Conservation (phyloP, 2,329 filamentous ascomycete species). For the Tolypocladium capitatum region DNA sequence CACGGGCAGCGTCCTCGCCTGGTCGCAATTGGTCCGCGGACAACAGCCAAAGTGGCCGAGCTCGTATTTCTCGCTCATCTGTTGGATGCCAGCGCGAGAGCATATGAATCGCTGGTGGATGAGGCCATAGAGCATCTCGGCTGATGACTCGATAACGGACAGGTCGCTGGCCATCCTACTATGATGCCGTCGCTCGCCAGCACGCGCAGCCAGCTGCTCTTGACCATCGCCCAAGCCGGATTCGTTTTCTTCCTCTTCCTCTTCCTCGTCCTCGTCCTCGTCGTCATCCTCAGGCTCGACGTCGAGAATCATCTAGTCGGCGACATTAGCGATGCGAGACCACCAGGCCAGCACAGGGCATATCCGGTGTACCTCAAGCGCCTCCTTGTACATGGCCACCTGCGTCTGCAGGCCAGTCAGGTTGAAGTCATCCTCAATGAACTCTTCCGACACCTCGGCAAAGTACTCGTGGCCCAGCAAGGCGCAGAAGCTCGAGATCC, state of each 20-base stretch:
- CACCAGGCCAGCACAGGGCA: neutral
- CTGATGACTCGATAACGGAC: conserved; percentile 90
- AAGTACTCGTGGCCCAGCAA: conserved; percentile 97
- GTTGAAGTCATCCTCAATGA: conserved; percentile 99
- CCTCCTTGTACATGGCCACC: conserved; percentile 98
- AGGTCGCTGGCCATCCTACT: conserved; percentile 83
- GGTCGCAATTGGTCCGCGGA: conserved; percentile 86
- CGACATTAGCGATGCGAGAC: neutral
- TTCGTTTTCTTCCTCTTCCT: conserved; percentile 60
- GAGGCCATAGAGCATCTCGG: conserved; percentile 94
- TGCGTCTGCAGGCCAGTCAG: conserved; percentile 88
- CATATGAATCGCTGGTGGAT: conserved; percentile 99
- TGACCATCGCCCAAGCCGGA: conserved; percentile 46
- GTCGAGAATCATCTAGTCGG: conserved; percentile 76
- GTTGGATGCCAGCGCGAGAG: conserved; percentile 87
- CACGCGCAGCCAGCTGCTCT: conserved; percentile 32
- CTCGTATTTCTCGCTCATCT: conserved; percentile 99
- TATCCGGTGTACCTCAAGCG: conserved; percentile 53
- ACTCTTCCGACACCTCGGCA: conserved; percentile 95
- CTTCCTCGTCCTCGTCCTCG: conserved; percentile 73
- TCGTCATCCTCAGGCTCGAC: conserved; percentile 93
- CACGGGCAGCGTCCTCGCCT: conserved; percentile 81
- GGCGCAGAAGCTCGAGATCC: conserved; percentile 96
- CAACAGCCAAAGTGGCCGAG: conserved; percentile 91
- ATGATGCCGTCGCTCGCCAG: conserved; percentile 60